Base-by-base conservation (phyloP, 2,329 filamentous ascomycete species). In the Epichloe uncinata region DNA sequence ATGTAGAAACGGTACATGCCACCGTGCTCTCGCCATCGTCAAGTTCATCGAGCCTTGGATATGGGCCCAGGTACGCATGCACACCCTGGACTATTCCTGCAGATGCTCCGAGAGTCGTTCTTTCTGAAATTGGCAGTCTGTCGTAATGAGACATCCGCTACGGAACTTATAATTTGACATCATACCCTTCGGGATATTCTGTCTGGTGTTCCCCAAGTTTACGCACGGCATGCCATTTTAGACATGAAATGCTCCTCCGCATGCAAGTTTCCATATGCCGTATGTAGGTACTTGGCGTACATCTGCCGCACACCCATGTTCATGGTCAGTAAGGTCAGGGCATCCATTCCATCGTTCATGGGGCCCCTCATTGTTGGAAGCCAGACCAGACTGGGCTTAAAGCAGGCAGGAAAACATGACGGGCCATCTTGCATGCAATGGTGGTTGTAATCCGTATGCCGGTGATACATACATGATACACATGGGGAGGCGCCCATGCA, bases 221-320 rank as follows among this genome's bases (percentile, higher is more conserved):
- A 20, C 42, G 42, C 30, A 20, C 42, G 22, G 30, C 40, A 48
- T 42, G 40, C 37, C 26, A 22, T 18, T 42, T 43, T 2, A 48
- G 47, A 30, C 38, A 48, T 48, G 4, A 22, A 48, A 48, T 20
- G 47, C 37, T 46, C 38, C 49, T 50, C 37, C 43, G 49, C 15
- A 47, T 42, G 43, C 49, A 38, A 50, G 30, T 37, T 20, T 30
- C 15, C 22, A 13, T 35, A 16, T 35, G 37, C 26, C 44, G 30
- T 38, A 46, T 43, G 41, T 37, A 48, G 47, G 20, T 44, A 45
- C 34, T 44, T 30, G 45, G 45, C 33, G 30, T 20, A 15, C 50
- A 48, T 48, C 42, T 51, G 50, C 50, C 50, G 45, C 35, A 7
- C 11, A 48, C 37, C 50, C 45, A 45, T 48, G 50, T 45, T 20